Conservation (phyloP, 441 rosid genomes). For the Euphorbia schlechtendalii region DNA sequence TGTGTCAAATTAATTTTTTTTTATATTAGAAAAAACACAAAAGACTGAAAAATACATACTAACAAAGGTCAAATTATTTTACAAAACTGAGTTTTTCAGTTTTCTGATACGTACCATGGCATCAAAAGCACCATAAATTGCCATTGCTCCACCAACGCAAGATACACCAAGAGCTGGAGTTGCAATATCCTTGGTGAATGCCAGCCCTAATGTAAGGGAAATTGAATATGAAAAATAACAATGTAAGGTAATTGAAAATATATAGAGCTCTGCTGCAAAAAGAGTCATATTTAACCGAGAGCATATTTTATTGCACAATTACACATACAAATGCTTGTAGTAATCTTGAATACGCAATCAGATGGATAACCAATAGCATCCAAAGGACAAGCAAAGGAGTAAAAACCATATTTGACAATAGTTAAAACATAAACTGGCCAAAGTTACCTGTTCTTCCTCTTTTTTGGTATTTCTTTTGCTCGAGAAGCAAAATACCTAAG, state of each 20-base stretch:
- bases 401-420: conserved; percentile 50
- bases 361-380: conserved; percentile 77
- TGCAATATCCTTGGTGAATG: conserved; percentile 73
- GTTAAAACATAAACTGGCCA: conserved; percentile 42
- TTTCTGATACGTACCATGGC: conserved; percentile 78
- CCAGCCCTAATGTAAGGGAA: conserved; percentile 56
- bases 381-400: conserved; percentile 59
- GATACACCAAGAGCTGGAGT: conserved; percentile 74
- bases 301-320: conserved; percentile 14
- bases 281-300: background rate
- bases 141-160: conserved; percentile 94
- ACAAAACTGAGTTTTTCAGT: conserved; percentile 6
- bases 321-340: conserved; percentile 98
- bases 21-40: too few species aligned
- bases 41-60: too few species aligned
- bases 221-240: too few species aligned
- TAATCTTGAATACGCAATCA: conserved; percentile 81
- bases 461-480: conserved; percentile 46
- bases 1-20: background rate
- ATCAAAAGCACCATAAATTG: conserved; percentile 84
- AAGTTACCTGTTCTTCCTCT: conserved; percentile 39
- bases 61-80: background rate
- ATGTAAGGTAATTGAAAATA: too few species aligned
- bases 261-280: background rate
- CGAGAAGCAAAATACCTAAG: conserved; percentile 80